Percentiles rank a stretch among this genome's conserved stretches.
These are phyloP conservation scores for Fusarium sp. DNA, from an alignment of 2,329 filamentous ascomycete species.

Conservation along the genomic window DNA sequence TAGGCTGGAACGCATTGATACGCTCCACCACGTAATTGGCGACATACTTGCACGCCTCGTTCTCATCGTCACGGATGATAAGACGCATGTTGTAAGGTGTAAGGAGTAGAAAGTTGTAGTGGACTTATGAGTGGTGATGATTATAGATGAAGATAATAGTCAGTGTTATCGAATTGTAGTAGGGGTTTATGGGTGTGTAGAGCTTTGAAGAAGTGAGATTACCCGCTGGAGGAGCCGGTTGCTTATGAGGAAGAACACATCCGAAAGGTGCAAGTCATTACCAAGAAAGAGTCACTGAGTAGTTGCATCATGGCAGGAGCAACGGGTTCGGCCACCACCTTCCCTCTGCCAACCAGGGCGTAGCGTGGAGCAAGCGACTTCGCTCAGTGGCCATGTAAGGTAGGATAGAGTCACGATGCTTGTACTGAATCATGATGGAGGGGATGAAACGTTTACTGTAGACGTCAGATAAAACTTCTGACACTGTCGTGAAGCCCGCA, in stretches of 20 bases:
- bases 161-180: neutral
- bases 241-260: constrained; percentile 26
- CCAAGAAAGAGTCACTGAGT: constrained; percentile 14
- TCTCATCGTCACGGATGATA: constrained; percentile 80
- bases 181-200: neutral
- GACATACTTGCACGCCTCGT: constrained; percentile 77
- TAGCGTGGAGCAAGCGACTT: constrained; percentile 25
- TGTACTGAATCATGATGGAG: constrained; percentile 1
- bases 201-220: constrained; percentile 2
- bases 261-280: constrained; percentile 2
- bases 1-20: constrained; percentile 81
- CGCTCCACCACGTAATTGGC: constrained; percentile 85
- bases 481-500: constrained; percentile 32
- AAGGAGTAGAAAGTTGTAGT: constrained; percentile 32
- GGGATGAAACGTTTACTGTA: constrained; percentile 39
- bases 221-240: constrained; percentile 20
- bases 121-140: constrained; percentile 15
- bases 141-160: neutral
- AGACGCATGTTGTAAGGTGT: constrained; percentile 72
- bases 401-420: constrained; percentile 19
- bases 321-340: constrained; percentile 13
- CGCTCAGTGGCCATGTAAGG: constrained; percentile 23
- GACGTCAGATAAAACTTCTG: constrained; percentile 8
- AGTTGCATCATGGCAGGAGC: constrained; percentile 30
- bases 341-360: constrained; percentile 18